Base-by-base conservation (phyloP, 1,139 yeast species). In the Scheffersomyces quercinus region DNA sequence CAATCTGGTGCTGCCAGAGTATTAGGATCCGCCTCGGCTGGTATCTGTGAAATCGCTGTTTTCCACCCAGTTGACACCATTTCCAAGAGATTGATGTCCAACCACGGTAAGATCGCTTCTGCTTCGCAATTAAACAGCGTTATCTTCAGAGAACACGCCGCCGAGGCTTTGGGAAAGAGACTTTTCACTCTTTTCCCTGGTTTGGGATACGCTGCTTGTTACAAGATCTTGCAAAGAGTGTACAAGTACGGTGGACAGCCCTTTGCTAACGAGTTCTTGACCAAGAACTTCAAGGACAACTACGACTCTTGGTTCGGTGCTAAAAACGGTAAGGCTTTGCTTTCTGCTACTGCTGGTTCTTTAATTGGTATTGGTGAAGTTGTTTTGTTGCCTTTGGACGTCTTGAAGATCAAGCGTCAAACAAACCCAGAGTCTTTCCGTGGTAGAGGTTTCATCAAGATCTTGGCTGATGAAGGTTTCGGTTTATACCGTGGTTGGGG, bases 231-330 rank as follows among this genome's bases (percentile, higher is more conserved):
- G 60, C 99, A 93, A 73, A 85, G 99, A 74, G 97, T 93, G 43
- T 93, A 95, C 80, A 93, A 93, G 70, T 93, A 95, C 67, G 98
- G 99, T 63, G 99, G 99, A 42, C 99, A 93, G 71, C 99, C 99
- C 44, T 91, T 90, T 63, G 99, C 95, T 52, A 93, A 91, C 64
- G 99, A 93, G 70, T 88, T 85, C 63, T 78, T 93, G 64, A 80
- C 88, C 56, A 75, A 78, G 56, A 86, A 89, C 73, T 88, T 83
- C 73, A 82, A 80, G 60, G 73, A 77, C 42, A 62, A 75, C 43
- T 93, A 83, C 62, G 97, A 93, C 58, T 68, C 74, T 47, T 72
- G 77, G 39, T 93, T 93, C 58, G 99, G 99, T 48, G 80, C 88
- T 52, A 93, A 95, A 71, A 93, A 95, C 42, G 98, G 99, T 60